Base-by-base conservation (phyloP, 805 yeast species). In the Tetrapisispora nanseiensis region DNA sequence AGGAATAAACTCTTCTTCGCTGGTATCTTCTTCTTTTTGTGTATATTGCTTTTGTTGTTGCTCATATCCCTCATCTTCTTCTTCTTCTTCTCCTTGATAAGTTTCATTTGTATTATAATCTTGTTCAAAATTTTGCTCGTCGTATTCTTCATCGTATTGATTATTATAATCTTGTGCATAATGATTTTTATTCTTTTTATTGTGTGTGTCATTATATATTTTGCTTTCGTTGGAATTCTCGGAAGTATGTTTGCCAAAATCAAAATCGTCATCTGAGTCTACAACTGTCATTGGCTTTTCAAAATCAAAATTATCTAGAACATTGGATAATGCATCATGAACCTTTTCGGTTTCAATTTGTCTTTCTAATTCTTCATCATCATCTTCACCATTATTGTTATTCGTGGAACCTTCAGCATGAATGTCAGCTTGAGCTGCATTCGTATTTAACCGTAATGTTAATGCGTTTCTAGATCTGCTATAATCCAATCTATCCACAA, bases 401-500 rank as follows among this genome's bases (percentile, higher is more conserved):
- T 24, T 16, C 6, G 29, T 15, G 6, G 22, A 20, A 10, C 8
- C 12, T 10, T n/a, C 6, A 10, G 21, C 15, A 5, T 5, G 18
- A 5, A 10, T 15, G 7, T 5, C 30, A 7, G n/a, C 1, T 12
- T 29, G 18, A 22, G 4, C n/a, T 10, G n/a, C 33, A 32, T 4
- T 7, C 2, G 15, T 37, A 9, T 24, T 16, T 3, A 31, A 18
- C 18, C 13, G 33, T 9, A 35, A 22, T 11, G 8, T 40, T 40
- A 31, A 46, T 45, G 41, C 37, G 13, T 39, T 43, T 33, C 46
- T 62, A 46, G 49, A 46, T 45, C 55, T 60, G 45, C 50, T 46
- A 41, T 59, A 67, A 27, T 60, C 52, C 20, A 70, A 57, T 41
- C 77, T 70, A 55, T 89, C 97, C 16, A 89, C 72, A 11, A 86